Evolutionary conservation across 2,329 filamentous ascomycete species (phyloP), one percentile per base, ranked within the genome.

Genomic region (Neonectria coccinea): DNA sequence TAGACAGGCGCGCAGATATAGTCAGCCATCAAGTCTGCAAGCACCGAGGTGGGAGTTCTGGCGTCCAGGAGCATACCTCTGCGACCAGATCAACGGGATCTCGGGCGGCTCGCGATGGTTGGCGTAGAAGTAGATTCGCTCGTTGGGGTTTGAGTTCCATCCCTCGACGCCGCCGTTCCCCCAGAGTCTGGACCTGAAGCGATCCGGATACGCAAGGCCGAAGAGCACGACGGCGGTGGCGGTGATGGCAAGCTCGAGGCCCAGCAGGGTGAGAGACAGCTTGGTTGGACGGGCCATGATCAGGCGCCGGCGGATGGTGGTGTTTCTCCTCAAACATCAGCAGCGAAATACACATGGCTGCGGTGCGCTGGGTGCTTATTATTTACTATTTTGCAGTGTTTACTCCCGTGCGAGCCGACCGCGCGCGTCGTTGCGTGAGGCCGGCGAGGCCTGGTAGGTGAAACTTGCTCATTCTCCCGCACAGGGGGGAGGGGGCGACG

Each of bases 391-490:
- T 16, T 16, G 20, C 22, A 8, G 5, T 12, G n/a, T 16, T 42
- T 51, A 10, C 50, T 22, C 7, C 22, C 22, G n/a, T 36, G 27
- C 25, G 33, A 27, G n/a, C 14, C 14, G 56, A 31, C 25, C 47
- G 52, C 36, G 56, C 20, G 36, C 42, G 31, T 20, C n/a, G 48
- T 50, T 45, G 50, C 25, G 50, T 22, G 48, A 10, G 58, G n/a
- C 39, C 53, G 36, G 6, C 45, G 41, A 41, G 47, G 41, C 48
- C 39, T 27, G 22, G 25, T 12, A 56, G 22, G 16, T 52, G 58
- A 75, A 77, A 77, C 75, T 75, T 77, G 75, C 75, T 77, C 75
- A 77, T 77, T 74, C 74, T 74, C 39, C 66, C 72, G 70, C 74
- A 74, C 59, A 58, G 36, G 42, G 42, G 41, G 41, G 33, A 5